A percentile compares a stretch with the other conserved stretches of the same genome.
phyloP scores from a whole-genome alignment of 345 rosid genomes.

The Hibiscus syriacus region DNA sequence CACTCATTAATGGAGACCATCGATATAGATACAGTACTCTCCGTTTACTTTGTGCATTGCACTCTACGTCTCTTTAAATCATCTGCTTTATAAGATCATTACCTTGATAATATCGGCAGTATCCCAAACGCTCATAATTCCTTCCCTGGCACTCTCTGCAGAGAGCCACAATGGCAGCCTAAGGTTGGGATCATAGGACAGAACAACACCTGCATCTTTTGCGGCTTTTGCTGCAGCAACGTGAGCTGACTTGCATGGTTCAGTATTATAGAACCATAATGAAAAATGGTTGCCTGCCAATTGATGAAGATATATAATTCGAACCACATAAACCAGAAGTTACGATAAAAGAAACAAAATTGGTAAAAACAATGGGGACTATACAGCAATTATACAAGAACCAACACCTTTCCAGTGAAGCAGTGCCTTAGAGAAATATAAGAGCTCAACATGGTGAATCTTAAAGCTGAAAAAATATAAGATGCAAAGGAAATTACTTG shows the following conservation, averaged over 20 bases:
- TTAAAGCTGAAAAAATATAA: too few species aligned
- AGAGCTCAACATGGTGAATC: too few species aligned
- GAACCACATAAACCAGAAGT: too few species aligned
- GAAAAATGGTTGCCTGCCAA: constrained; percentile 81
- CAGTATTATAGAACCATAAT: constrained; percentile 91
- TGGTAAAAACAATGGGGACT: background rate
- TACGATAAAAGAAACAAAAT: background rate
- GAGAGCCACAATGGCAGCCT: constrained; percentile 96
- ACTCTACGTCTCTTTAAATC: too few species aligned
- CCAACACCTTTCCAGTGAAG: background rate
- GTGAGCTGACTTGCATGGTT: constrained; percentile 95
- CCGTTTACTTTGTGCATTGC: background rate
- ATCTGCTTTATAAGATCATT: background rate
- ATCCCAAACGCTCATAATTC: constrained; percentile 84
- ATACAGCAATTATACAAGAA: background rate
- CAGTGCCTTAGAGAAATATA: background rate
- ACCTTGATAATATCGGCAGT: constrained; percentile 85
- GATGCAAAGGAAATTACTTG: too few species aligned
- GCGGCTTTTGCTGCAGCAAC: constrained; percentile 88
- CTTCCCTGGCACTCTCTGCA: constrained; percentile 73
- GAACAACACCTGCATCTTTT: constrained; percentile 78
- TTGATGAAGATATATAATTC: background rate
- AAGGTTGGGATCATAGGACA: constrained; percentile 88
- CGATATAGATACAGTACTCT: background rate
- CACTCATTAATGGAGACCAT: constrained; percentile 1